phyloP scores from a whole-genome alignment of 331 rosid species.

The Rosa hybrid region DNA sequence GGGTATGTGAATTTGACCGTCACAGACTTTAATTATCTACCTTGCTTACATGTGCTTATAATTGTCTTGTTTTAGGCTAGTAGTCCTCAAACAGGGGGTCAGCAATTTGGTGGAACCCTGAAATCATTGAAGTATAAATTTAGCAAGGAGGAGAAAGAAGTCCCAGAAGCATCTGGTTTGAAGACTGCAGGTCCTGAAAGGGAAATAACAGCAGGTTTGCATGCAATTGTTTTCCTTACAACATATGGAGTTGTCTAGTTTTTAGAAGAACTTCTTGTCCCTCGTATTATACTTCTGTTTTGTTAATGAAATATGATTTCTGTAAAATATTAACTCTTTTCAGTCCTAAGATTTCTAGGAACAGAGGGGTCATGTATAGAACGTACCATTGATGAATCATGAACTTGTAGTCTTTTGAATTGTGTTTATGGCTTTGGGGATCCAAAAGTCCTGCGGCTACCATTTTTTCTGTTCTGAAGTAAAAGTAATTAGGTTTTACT shows the following conservation, averaged over 20 bases:
- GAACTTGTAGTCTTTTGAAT: not conserved
- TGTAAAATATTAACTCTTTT: not conserved
- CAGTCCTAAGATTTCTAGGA: not conserved
- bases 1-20: conserved; percentile 50
- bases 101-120: conserved; percentile 78
- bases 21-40: not conserved
- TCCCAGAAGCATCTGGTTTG: conserved; percentile 78
- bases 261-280: not conserved
- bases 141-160: conserved; percentile 79
- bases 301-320: not conserved
- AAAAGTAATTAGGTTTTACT: too few species aligned
- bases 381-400: not conserved
- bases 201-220: conserved; percentile 94
- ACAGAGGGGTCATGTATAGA: not conserved
- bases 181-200: conserved; percentile 75
- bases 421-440: not conserved
- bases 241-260: not conserved
- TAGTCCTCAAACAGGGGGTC: conserved; percentile 75
- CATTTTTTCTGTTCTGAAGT: not conserved
- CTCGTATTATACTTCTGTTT: not conserved
- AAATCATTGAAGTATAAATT: conserved; percentile 86
- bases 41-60: conserved; percentile 14
- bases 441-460: not conserved
- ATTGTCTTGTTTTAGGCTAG: conserved; percentile 52
- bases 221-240: not conserved